These are phyloP conservation scores for Hygrophorus russula DNA, from an alignment of 768 basidiomycete genomes.

Conservation along the genomic window DNA sequence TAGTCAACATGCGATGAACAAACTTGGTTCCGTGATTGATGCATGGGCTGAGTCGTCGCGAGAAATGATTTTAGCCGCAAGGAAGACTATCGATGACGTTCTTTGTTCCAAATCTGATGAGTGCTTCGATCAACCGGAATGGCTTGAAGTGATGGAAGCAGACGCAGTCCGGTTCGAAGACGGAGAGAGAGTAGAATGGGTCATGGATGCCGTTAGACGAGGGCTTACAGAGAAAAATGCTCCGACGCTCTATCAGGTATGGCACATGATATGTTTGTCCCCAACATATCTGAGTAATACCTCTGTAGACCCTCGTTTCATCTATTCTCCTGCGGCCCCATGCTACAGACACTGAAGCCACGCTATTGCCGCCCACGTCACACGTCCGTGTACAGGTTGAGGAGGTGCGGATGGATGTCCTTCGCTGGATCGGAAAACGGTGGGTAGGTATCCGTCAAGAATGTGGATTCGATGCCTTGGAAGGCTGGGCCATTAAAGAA, in stretches of 20 bases:
- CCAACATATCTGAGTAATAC: background rate
- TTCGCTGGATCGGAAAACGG: constrained; percentile 65
- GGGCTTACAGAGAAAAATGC: constrained; percentile 58
- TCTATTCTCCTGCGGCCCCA: constrained; percentile 62
- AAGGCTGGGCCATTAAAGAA: constrained; percentile 82
- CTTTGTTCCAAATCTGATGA: constrained; percentile 46
- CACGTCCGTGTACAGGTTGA: constrained; percentile 66
- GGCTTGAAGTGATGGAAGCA: constrained; percentile 63
- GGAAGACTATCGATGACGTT: constrained; percentile 52
- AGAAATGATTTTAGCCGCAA: constrained; percentile 56
- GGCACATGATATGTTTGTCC: constrained; percentile 2
- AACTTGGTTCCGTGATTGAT: constrained; percentile 47
- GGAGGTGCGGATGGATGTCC: constrained; percentile 51
- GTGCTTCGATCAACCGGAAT: constrained; percentile 60
- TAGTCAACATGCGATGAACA: constrained; percentile 47
- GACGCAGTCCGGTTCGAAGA: constrained; percentile 72
- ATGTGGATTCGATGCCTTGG: constrained; percentile 75
- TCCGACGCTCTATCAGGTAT: constrained; percentile 65
- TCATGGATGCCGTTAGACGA: constrained; percentile 54
- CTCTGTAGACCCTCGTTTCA: constrained; percentile 54
- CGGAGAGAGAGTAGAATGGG: constrained; percentile 65
- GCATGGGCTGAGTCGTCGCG: constrained; percentile 58
- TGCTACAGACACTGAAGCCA: constrained; percentile 40
- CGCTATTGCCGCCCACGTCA: constrained; percentile 61
- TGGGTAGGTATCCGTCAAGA: constrained; percentile 69